Base-by-base conservation (phyloP, 495 filamentous ascomycete genomes). In the Penicilliopsis zonata region DNA sequence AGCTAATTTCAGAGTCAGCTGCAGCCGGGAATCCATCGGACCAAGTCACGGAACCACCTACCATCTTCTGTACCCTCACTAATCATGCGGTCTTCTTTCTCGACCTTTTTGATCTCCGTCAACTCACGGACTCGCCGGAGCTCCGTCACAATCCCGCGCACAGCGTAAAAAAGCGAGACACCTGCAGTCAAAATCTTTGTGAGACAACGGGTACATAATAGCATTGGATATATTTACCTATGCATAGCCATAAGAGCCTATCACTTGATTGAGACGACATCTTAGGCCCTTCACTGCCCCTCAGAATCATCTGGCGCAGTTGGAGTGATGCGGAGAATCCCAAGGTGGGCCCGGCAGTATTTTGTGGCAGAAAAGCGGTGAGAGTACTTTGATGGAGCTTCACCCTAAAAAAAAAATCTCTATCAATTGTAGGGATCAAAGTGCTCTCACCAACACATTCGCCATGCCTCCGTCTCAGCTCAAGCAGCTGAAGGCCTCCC, bases 391-490 rank as follows among this genome's bases (percentile, higher is more conserved):
- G 52, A 58, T 56, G 30, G 24, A 30, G 15, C 38, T 38, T 26
- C 20, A 33, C 34, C 24, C 32, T 27, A 22, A 29, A 40, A 50
- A 52, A 47, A 47, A 38, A 38, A 38, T 25, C 32, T 21, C 36
- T 23, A 34, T 31, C 38, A 19, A 5, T 21, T 27, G 27, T 23
- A n/a, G 29, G 38, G 36, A 19, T 30, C 24, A 17, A 19, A 20
- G 24, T 34, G 21, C 33, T 40, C 8, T 32, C 8, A 30, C 15
- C 3, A 37, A 31, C 23, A 15, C 28, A 32, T 10, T 28, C 47
- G 63, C 42, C 37, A 98, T 98, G 90, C 71, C 88, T 34, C 83
- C 87, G 38, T 98, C 90, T 5, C 90, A 98, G 59, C 69, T 98
- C 12, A 96, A 96, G 57, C 85, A 86, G 59, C 72, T 98, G 10